Base-by-base conservation (phyloP, 345 rosid genomes). In the Linum trigynum region DNA sequence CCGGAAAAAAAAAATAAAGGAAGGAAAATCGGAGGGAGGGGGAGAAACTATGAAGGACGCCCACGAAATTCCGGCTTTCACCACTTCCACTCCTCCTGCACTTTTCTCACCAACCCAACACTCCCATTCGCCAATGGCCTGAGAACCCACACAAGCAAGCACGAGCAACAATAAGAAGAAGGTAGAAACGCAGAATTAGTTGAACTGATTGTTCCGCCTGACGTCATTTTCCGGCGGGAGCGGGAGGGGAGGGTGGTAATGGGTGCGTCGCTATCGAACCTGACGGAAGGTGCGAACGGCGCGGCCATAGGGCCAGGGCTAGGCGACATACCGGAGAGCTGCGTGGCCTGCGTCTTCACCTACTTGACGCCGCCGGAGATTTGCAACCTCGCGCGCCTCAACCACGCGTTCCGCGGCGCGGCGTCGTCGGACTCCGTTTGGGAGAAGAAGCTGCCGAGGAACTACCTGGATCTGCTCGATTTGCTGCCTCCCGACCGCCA, bases 391-490 rank as follows among this genome's bases (percentile, higher is more conserved):
- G 98, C 98, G 15, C 76, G 97, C 59, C 70, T 89, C 32, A 90
- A 84, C 76, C 78, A 78, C 38, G 81, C 97, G 16, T 92, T 92
- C 71, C 89, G 92, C 4, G 96, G 94, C 9, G 97, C 97, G 5
- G 91, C 98, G 2, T 89, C 96, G 4, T 92, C 98, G 2, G 98
- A 92, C 70, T 82, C 90, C 1, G 97, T 92, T 0, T 92, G 98
- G 98, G 86, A 85, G 66, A 75, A 81, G 71, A 92, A 92, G 80
- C 77, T 92, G 32, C 98, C 98, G 3, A 32, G 74, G 3, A 87
- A 87, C 75, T 92, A 90, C 53, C 91, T 81, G 70, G 86, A 80
- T 83, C 86, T 92, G 82, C 90, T 92, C 55, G 79, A 86, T 79
- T 78, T 90, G 71, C n/a, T 92, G 75, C 94, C 96, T 8, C 87